Conservation (phyloP, 805 yeast species). For the Metschnikowia kofuensis region DNA sequence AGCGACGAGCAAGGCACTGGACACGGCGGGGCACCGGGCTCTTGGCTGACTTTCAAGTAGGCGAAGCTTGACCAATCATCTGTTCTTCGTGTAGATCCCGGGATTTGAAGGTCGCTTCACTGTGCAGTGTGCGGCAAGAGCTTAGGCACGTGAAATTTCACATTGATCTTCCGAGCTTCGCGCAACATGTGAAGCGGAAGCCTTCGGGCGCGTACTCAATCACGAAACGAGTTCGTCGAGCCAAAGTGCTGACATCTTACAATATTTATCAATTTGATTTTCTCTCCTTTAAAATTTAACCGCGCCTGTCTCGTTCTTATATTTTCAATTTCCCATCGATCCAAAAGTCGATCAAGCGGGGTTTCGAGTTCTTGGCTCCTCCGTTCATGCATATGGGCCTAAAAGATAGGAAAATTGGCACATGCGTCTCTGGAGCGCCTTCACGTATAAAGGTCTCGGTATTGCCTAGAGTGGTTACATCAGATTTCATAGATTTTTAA, state of each 20-base stretch:
- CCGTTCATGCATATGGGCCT: not conserved
- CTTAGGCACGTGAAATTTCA: slow-evolving; percentile 3
- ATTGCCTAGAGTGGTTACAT: not conserved
- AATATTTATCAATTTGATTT: too few relatives aligned
- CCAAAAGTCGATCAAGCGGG: too few relatives aligned
- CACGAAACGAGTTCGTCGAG: too few relatives aligned
- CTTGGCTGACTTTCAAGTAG: slow-evolving; percentile 15
- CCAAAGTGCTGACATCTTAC: too few relatives aligned
- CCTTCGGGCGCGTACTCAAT: too few relatives aligned
- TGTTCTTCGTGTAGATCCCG: not conserved
- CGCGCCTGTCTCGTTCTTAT: too few relatives aligned
- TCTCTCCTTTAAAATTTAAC: too few relatives aligned
- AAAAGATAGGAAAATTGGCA: not conserved
- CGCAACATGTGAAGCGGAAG: slow-evolving; percentile 9
- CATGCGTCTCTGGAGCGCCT: not conserved
- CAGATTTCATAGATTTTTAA: too few relatives aligned
- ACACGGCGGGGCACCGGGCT: slow-evolving; percentile 13
- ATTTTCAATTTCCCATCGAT: too few relatives aligned
- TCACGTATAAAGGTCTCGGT: not conserved
- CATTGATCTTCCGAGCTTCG: slow-evolving; percentile 1
- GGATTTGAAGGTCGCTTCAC: not conserved
- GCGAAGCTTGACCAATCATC: not conserved
- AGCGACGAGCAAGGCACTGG: slow-evolving; percentile 9
- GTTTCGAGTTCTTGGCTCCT: not conserved
- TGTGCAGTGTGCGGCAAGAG: not conserved